Evolutionary conservation across 2,329 filamentous ascomycete species (phyloP).

Genomic region (Clonostachys sp.): DNA sequence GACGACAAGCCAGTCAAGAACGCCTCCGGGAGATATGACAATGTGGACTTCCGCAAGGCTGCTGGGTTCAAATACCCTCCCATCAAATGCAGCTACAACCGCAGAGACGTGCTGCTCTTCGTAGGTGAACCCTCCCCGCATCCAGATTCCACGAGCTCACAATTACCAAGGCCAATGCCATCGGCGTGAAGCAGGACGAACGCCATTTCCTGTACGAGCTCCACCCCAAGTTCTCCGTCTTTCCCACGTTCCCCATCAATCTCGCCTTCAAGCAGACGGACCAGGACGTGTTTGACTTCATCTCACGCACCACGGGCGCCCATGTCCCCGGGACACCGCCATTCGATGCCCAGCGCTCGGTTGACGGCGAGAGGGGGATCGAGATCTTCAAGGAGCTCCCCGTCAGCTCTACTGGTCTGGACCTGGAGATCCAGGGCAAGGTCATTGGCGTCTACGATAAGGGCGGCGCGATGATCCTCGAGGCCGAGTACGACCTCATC

Average conservation of each 20-base stretch:
- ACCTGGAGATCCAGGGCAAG: conserved; percentile 30
- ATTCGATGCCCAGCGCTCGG: conserved; percentile 31
- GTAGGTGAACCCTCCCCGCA: conserved; percentile 6
- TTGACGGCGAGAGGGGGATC: conserved; percentile 34
- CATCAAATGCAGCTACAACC: conserved; percentile 31
- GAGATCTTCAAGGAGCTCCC: conserved; percentile 29
- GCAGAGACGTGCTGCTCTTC: conserved; percentile 31
- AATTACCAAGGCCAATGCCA: conserved; percentile 25
- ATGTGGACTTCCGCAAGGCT: conserved; percentile 33
- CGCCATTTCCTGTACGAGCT: conserved; percentile 38
- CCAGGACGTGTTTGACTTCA: conserved; percentile 37
- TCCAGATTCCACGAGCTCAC: too few relatives aligned
- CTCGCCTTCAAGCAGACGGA: conserved; percentile 37
- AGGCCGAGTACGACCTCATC: conserved; percentile 29
- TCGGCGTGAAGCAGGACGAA: conserved; percentile 28
- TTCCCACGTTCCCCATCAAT: conserved; percentile 42
- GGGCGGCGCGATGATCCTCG: conserved; percentile 33
- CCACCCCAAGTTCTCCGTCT: conserved; percentile 34
- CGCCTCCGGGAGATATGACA: conserved; percentile 29
- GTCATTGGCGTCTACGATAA: conserved; percentile 41
- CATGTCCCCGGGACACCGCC: conserved; percentile 30
- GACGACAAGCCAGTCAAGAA: conserved; percentile 24
- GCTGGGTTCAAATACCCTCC: conserved; percentile 26
- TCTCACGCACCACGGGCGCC: conserved; percentile 22
- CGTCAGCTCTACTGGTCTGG: conserved; percentile 22